Conservation (phyloP, 495 filamentous ascomycete species). For the Neurospora discreta region DNA sequence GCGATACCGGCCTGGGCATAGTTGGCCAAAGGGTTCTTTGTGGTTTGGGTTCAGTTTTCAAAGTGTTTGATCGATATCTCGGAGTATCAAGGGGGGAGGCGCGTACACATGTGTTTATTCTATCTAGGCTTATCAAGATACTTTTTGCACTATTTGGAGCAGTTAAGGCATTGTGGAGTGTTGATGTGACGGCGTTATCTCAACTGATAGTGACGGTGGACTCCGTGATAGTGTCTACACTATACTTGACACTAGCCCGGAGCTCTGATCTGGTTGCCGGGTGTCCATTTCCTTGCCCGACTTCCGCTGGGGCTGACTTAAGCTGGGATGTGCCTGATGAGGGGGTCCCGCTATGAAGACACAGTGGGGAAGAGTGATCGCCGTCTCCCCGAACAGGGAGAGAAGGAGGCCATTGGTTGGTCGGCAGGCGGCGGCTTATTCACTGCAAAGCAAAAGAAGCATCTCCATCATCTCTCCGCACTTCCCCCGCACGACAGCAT, state of each 20-base stretch:
- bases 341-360: neutral
- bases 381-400: neutral
- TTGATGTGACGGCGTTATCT: neutral
- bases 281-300: neutral
- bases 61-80: neutral
- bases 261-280: neutral
- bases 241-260: neutral
- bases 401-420: conserved; percentile 2
- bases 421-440: conserved; percentile 15
- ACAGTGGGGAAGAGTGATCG: neutral
- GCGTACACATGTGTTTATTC: neutral
- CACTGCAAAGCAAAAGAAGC: neutral
- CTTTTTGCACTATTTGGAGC: neutral
- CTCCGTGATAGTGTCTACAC: neutral
- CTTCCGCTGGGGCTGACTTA: neutral
- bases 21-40: neutral
- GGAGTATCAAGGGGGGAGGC: neutral
- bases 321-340: neutral
- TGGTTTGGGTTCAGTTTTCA: neutral
- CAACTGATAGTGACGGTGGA: neutral
- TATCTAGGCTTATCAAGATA: neutral
- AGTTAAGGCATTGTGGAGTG: neutral
- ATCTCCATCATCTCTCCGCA: neutral
- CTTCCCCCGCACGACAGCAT: neutral
- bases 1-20: neutral